phyloP scores from a whole-genome alignment of 768 basidiomycete genomes.

The Basidioascus undulatus region DNA sequence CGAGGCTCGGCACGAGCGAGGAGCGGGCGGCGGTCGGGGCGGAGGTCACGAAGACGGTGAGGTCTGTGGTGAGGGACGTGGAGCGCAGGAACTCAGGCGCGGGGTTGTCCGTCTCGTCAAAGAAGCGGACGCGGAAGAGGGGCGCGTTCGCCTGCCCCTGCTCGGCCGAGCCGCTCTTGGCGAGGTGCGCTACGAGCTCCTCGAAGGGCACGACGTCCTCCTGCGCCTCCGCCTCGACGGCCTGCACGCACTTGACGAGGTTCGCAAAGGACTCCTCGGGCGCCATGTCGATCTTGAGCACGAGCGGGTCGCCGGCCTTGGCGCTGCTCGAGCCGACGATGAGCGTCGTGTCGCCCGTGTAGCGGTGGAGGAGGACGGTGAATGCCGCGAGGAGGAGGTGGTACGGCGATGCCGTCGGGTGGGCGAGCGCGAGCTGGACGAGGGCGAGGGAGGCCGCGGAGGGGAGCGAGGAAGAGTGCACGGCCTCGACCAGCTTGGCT shows the following conservation, averaged over 20 bases:
- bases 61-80: conserved; percentile 68
- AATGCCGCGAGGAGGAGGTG: conserved; percentile 85
- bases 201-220: conserved; percentile 62
- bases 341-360: conserved; percentile 84
- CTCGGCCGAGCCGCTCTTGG: conserved; percentile 28
- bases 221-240: conserved; percentile 59
- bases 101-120: conserved; percentile 64
- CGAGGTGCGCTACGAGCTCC: conserved; percentile 38
- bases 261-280: conserved; percentile 74
- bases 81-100: conserved; percentile 44
- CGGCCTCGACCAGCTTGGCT: conserved; percentile 63
- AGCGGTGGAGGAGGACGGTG: conserved; percentile 67
- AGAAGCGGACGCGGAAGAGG: conserved; percentile 86
- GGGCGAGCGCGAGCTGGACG: conserved; percentile 4
- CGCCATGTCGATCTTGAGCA: conserved; percentile 60
- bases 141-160: conserved; percentile 27
- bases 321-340: conserved; percentile 63
- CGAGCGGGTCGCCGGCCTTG: conserved; percentile 44
- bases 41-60: conserved; percentile 62
- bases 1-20: conserved; percentile 26
- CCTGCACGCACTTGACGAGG: conserved; percentile 61
- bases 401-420: conserved; percentile 43
- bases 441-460: conserved; percentile 47
- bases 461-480: conserved; percentile 43
- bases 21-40: conserved; percentile 31